phyloP scores from a whole-genome alignment of 306 rosid species.

The Prunus salicina region DNA sequence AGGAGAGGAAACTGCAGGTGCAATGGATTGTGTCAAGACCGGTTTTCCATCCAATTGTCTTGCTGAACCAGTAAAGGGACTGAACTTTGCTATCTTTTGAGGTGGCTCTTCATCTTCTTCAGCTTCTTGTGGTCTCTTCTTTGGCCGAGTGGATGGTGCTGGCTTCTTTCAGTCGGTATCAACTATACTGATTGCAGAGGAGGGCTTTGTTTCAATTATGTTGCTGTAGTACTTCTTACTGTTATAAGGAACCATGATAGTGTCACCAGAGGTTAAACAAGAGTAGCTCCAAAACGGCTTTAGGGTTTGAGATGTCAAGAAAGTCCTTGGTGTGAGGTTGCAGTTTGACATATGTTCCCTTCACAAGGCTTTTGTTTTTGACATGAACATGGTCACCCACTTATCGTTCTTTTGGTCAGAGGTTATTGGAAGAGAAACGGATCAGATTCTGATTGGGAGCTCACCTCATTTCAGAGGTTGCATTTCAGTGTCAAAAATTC shows the following conservation, averaged over 20 bases:
- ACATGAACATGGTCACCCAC: background rate
- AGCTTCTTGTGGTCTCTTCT: background rate
- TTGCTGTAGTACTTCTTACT: background rate
- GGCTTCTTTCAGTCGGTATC: constrained; percentile 7
- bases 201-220: constrained; percentile 8
- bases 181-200: constrained; percentile 3
- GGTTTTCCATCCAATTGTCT: constrained; percentile 11
- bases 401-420: too few species aligned
- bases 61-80: background rate
- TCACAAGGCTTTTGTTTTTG: background rate
- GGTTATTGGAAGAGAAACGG: too few species aligned
- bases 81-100: background rate
- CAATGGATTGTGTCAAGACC: background rate
- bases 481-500: too few species aligned
- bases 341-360: constrained; percentile 12
- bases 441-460: too few species aligned
- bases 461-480: too few species aligned
- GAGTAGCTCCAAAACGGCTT: constrained; percentile 9
- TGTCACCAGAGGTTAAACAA: constrained; percentile 23
- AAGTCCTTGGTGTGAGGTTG: constrained; percentile 13
- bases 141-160: too few species aligned
- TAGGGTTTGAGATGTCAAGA: constrained; percentile 4
- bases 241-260: background rate
- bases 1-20: background rate
- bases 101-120: background rate